Conservation (phyloP, 2,329 filamentous ascomycete species). For the Xenoacremonium recifei region DNA sequence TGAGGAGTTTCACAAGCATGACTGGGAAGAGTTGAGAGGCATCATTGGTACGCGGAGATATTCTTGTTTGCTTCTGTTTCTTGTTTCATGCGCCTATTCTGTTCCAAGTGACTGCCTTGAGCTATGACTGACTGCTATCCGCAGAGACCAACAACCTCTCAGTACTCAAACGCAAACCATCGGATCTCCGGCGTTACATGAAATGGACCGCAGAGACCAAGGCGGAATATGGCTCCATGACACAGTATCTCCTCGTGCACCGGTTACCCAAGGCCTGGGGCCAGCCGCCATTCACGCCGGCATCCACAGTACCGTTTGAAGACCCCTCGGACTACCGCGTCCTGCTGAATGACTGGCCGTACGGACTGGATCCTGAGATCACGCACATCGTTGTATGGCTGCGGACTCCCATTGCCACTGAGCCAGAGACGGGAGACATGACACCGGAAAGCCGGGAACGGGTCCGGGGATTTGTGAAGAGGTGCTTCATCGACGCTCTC, state of each 20-base stretch:
- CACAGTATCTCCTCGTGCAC: slow-evolving; percentile 72
- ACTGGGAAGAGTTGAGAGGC: slow-evolving; percentile 70
- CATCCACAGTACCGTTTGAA: slow-evolving; percentile 50
- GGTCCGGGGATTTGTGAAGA: slow-evolving; percentile 68
- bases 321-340: slow-evolving; percentile 63
- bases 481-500: slow-evolving; percentile 63
- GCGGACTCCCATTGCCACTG: slow-evolving; percentile 75
- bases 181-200: slow-evolving; percentile 76
- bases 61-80: neutral
- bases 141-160: slow-evolving; percentile 62
- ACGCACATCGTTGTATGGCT: slow-evolving; percentile 92
- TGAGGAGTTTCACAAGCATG: slow-evolving; percentile 65
- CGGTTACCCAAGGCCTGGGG: slow-evolving; percentile 69
- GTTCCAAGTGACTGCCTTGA: neutral
- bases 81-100: neutral
- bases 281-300: slow-evolving; percentile 52
- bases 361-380: slow-evolving; percentile 65
- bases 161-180: slow-evolving; percentile 75
- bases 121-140: slow-evolving; percentile 11
- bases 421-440: slow-evolving; percentile 68
- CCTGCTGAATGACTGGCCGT: slow-evolving; percentile 91
- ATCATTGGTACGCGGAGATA: slow-evolving; percentile 55
- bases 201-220: slow-evolving; percentile 71
- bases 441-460: slow-evolving; percentile 62
- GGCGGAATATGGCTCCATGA: slow-evolving; percentile 73